phyloP scores from a whole-genome alignment of 2,329 filamentous ascomycete species.

The Sclerotinia trifoliorum region DNA sequence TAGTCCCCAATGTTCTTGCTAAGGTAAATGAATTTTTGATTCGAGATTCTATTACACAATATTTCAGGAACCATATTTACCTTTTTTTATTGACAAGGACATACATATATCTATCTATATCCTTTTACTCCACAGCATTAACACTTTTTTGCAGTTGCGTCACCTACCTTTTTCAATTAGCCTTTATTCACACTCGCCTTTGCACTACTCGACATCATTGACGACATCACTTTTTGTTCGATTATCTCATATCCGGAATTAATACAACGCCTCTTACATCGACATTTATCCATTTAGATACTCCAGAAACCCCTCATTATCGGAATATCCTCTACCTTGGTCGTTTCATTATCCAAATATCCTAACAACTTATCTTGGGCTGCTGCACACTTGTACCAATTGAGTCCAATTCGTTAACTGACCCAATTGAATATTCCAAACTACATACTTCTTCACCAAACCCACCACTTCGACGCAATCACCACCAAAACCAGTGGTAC shows the following conservation, averaged over 20 bases:
- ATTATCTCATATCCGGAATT: neutral
- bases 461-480: neutral
- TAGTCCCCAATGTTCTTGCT: conserved; percentile 15
- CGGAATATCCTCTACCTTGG: neutral
- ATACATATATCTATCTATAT: neutral
- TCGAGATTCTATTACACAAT: conserved; percentile 19
- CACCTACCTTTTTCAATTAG: neutral
- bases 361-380: neutral
- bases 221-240: neutral
- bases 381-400: neutral
- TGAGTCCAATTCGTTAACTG: neutral
- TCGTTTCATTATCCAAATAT: conserved; percentile 5
- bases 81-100: neutral
- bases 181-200: neutral
- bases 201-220: neutral
- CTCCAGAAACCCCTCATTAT: neutral
- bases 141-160: neutral
- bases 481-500: neutral
- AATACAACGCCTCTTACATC: neutral
- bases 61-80: neutral
- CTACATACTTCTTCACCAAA: neutral
- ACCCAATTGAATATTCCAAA: conserved; percentile 13
- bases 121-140: neutral
- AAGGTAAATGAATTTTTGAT: neutral
- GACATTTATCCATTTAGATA: neutral